These are phyloP conservation scores for Kodamaea arcana DNA, from an alignment of 1,139 yeast genomes.

Conservation along the genomic window DNA sequence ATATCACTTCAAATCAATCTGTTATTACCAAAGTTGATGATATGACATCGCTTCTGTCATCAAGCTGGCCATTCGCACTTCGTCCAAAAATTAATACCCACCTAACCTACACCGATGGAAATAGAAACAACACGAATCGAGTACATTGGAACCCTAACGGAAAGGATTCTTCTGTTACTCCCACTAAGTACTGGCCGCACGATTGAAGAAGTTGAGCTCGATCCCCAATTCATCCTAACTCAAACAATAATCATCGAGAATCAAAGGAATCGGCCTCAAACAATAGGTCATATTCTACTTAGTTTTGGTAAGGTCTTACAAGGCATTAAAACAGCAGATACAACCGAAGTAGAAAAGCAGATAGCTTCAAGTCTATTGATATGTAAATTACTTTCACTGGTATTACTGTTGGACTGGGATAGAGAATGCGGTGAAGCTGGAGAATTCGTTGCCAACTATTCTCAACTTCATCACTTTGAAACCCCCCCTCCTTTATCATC, in stretches of 20 bases:
- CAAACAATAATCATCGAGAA: conserved; percentile 26
- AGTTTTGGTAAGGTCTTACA: conserved; percentile 22
- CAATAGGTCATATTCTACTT: conserved; percentile 20
- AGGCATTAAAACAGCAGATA: background rate
- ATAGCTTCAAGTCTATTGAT: conserved; percentile 30
- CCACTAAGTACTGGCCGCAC: conserved; percentile 40
- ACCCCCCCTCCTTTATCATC: conserved; percentile 10
- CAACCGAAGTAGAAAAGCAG: conserved; percentile 25
- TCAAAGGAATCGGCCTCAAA: conserved; percentile 14
- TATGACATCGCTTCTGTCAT: no score
- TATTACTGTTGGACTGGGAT: conserved; percentile 30
- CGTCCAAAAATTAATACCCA: no score
- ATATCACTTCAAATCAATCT: no score
- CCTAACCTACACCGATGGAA: conserved; percentile 10
- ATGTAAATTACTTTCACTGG: conserved; percentile 28
- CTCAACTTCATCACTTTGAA: conserved; percentile 13
- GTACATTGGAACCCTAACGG: conserved; percentile 14
- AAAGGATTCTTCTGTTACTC: conserved; percentile 31
- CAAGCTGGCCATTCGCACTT: no score
- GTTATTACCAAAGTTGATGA: no score
- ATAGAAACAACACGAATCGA: conserved; percentile 10
- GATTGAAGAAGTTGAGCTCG: conserved; percentile 42
- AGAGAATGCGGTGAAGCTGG: conserved; percentile 10
- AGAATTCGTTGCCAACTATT: conserved; percentile 12
- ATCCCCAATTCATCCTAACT: conserved; percentile 36